Evolutionary conservation across 495 filamentous ascomycete genomes (phyloP).

Genomic region (Entonaema liquescens): DNA sequence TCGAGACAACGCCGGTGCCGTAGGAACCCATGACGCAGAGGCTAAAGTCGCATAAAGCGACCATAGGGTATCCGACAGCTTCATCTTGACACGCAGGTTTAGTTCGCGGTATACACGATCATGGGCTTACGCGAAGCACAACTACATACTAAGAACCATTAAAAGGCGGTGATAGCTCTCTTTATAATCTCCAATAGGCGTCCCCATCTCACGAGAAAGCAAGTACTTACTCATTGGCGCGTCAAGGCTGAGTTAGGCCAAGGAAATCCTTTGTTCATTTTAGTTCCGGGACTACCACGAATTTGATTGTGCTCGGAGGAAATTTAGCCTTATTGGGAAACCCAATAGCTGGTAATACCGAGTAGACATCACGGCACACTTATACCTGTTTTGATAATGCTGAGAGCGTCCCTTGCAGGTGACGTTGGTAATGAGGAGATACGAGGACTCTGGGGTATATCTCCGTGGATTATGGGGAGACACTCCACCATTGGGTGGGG

Average conservation of each 20-base stretch:
- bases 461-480: slow-evolving; percentile 4
- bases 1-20: neutral
- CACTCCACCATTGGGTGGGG: slow-evolving; percentile 31
- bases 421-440: slow-evolving; percentile 24
- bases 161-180: neutral
- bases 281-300: neutral
- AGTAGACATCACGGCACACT: neutral
- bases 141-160: neutral
- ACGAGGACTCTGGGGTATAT: slow-evolving; percentile 20
- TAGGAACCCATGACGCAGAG: slow-evolving; percentile 28
- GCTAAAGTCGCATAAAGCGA: slow-evolving; percentile 20
- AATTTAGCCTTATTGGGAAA: slow-evolving; percentile 9
- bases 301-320: neutral
- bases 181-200: slow-evolving; percentile 9
- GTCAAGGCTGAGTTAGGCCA: slow-evolving; percentile 5
- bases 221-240: slow-evolving; percentile 1
- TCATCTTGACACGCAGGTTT: slow-evolving; percentile 16
- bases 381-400: neutral
- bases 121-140: neutral
- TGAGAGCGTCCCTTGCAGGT: slow-evolving; percentile 15
- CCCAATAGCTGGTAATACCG: neutral
- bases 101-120: neutral
- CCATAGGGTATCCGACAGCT: slow-evolving; percentile 11
- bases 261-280: slow-evolving; percentile 21
- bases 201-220: slow-evolving; percentile 8